Base-by-base conservation (phyloP, 1,139 yeast genomes). In the Suhomyces terraborum region DNA sequence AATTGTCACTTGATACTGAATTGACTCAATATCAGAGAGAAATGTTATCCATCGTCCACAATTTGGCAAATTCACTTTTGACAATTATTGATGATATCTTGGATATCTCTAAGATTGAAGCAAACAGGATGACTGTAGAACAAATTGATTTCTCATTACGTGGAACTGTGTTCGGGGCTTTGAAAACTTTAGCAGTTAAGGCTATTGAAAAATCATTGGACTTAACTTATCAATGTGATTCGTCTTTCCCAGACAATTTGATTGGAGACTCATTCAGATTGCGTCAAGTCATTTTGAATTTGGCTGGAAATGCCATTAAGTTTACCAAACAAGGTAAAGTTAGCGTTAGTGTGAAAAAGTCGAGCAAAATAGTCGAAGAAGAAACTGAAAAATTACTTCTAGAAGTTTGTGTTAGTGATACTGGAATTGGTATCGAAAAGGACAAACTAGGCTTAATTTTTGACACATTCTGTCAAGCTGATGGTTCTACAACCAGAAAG, bases 31-130 rank as follows among this genome's bases (percentile, higher is more conserved):
- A 87, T 57, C 96, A 88, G 64, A 76, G 95, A 48, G 95, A 87
- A 66, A 87, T 87, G 95, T 69, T 87, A 51, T 81, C 89, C 16
- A 87, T 88, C 61, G 95, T 87, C 20, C 93, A 86, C 63, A 86
- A 86, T 56, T 73, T 88, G 51, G 95, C 95, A 28, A 87, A 86
- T 55, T 85, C 94, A 1, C 70, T 87, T 51, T 74, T 87, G 57
- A 87, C 95, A 0, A 87, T 87, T 52, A 88, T 88, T 54, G 95
- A 87, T 61, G 96, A 87, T 62, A 87, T 87, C 57, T 74, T 87
- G 55, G 96, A 88, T 79, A 87, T 88, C 54, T 87, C 95, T 41
- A 87, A 87, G 76, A 87, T 87, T 64, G 96, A 87, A 64, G 95
- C 95, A 17, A 88, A 87, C 62, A 74, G 95, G 62, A 88, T 87